Base-by-base conservation (phyloP, 768 basidiomycete species). In the Pholiota conissans region DNA sequence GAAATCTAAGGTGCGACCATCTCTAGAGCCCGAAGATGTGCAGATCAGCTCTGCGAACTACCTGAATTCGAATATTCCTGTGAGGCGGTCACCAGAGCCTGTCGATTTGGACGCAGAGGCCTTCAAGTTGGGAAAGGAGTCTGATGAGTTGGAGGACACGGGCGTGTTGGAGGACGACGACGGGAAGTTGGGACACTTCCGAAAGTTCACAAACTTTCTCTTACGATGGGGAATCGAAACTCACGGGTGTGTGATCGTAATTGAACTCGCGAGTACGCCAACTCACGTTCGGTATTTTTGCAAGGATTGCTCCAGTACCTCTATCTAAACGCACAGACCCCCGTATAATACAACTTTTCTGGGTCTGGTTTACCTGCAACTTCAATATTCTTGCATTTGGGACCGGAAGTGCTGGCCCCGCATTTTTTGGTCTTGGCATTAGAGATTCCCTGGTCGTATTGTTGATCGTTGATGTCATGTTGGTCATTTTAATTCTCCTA, bases 321-420 rank as follows among this genome's bases (percentile, higher is more conserved):
- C 61, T 68, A 1, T 79, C 79, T 26, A 72, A 81, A 40, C 79
- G 86, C 46, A 76, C 65, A 8, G 87, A 89, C 63, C 79, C 73
- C n/a, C 79, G 81, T 46, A 78, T 83, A 50, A 82, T 81, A 63
- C 85, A 89, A 58, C 70, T 87, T 63, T 89, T 89, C 73, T 85
- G 86, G 63, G 75, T 89, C 3, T 89, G 87, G 88, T 85, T 89
- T 63, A 84, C 87, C 7, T 78, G 82, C 53, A 88, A 87, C 65
- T 79, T 87, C 69, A 88, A 88, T 62, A 80, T 89, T 26, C 73
- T 87, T 16, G 78, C 77, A 71, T 87, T 87, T 59, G 81, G 83
- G 16, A 75, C 83, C 0, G 87, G 87, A 3, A 79, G 83, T 0
- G 76, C 86, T 13, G 86, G 85, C 0, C 86, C 87, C 3, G 66